These are phyloP conservation scores for Eucalyptus marginata DNA, from an alignment of 345 rosid genomes.

Conservation along the genomic window DNA sequence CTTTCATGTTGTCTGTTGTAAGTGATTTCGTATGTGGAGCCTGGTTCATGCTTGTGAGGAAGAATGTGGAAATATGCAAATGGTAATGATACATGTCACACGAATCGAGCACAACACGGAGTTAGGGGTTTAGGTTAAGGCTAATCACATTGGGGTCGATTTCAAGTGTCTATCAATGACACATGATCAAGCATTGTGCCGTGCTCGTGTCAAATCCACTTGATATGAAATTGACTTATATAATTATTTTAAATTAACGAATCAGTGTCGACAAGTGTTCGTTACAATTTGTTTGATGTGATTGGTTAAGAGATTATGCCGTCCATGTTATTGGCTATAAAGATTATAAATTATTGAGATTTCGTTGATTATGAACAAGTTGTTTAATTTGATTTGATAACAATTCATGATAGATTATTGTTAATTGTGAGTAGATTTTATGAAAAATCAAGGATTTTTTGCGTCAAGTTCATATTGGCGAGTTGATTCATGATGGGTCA, in stretches of 20 bases:
- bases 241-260: background rate
- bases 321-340: background rate
- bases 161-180: background rate
- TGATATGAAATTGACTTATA: background rate
- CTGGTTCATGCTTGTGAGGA: background rate
- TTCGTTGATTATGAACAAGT: background rate
- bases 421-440: background rate
- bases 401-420: background rate
- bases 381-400: background rate
- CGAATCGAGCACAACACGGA: background rate
- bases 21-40: background rate
- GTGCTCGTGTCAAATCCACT: background rate
- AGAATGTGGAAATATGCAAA: background rate
- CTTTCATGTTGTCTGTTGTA: background rate
- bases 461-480: background rate
- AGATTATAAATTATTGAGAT: background rate
- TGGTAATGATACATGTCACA: background rate
- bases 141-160: background rate
- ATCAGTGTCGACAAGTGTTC: rapidly evolving
- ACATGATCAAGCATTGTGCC: background rate
- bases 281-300: background rate
- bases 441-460: background rate
- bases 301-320: background rate
- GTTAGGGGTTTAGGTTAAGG: background rate
- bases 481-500: background rate